A percentile compares a stretch with the other conserved stretches of the same genome.
Conservation (phyloP, 108 stramenopile genomes). For the Parietichytrium sp. region DNA sequence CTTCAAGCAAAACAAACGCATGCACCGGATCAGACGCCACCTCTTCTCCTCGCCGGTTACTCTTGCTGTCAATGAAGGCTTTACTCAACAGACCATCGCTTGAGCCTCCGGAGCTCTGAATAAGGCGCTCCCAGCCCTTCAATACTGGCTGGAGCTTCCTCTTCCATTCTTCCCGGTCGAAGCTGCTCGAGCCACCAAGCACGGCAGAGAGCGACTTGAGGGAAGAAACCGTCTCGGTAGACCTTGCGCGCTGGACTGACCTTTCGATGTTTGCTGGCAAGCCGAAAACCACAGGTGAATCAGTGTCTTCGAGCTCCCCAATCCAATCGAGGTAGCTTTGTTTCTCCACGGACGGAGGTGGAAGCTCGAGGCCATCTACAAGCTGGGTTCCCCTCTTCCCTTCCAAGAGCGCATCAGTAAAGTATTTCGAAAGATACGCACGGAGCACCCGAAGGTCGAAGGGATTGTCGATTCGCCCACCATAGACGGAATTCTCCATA, state of each 20-base stretch:
- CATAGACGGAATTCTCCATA: constrained; percentile 65
- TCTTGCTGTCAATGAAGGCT: too few species aligned
- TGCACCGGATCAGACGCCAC: background rate
- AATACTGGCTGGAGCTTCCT: constrained; percentile 53
- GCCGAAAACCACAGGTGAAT: constrained; percentile 57
- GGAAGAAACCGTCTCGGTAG: constrained; percentile 20
- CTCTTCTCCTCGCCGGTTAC: background rate
- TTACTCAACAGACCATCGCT: too few species aligned
- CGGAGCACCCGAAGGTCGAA: constrained; percentile 59
- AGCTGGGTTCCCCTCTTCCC: constrained; percentile 49
- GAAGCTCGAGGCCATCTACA: constrained; percentile 42
- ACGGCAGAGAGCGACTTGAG: constrained; percentile 34
- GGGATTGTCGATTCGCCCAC: constrained; percentile 64
- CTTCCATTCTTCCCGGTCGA: constrained; percentile 52
- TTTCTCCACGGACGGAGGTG: constrained; percentile 19
- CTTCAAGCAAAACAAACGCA: background rate
- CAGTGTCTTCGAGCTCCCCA: constrained; percentile 51
- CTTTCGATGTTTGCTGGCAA: constrained; percentile 66
- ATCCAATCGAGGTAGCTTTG: constrained; percentile 49
- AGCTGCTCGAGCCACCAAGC: background rate
- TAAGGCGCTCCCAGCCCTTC: constrained; percentile 53
- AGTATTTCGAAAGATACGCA: constrained; percentile 52
- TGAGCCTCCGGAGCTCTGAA: constrained; percentile 20
- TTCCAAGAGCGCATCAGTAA: constrained; percentile 47
- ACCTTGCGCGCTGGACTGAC: constrained; percentile 55